Evolutionary conservation across 2,329 filamentous ascomycete genomes (phyloP).

Genomic region (Neofusicoccum ribis): DNA sequence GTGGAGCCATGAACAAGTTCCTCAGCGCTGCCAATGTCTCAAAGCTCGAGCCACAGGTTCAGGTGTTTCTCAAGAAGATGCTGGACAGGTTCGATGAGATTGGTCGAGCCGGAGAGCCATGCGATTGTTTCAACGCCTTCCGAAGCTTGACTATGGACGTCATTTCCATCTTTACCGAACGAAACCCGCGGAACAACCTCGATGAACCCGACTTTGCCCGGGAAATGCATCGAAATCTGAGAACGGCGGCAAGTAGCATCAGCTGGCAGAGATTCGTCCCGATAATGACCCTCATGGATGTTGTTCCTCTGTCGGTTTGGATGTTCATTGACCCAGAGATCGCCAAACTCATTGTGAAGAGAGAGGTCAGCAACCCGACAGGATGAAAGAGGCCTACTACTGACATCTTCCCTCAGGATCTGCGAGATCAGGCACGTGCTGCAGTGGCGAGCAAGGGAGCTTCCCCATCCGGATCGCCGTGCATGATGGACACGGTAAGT

Average conservation of each 20-base stretch:
- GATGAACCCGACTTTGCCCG: conserved; percentile 21
- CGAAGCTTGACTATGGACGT: conserved; percentile 24
- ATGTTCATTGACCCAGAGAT: background rate
- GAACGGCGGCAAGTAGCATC: conserved; percentile 17
- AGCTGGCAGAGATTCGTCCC: conserved; percentile 22
- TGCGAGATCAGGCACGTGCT: background rate
- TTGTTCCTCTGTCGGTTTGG: conserved; percentile 15
- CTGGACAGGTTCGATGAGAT: conserved; percentile 19
- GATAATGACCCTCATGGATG: conserved; percentile 32
- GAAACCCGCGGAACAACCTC: conserved; percentile 20
- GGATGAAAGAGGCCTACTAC: background rate
- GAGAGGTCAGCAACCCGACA: background rate
- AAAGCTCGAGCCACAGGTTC: conserved; percentile 14
- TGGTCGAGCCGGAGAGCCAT: conserved; percentile 3
- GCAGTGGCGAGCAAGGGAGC: background rate
- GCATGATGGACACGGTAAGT: background rate
- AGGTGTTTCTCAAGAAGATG: conserved; percentile 15
- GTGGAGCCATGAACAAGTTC: conserved; percentile 19
- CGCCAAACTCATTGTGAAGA: background rate
- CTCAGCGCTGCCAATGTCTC: conserved; percentile 20
- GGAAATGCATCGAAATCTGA: conserved; percentile 16
- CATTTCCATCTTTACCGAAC: conserved; percentile 22
- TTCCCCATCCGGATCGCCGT: background rate
- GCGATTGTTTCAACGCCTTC: conserved; percentile 22
- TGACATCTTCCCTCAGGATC: background rate